Conservation (phyloP, 106 monocot genomes). For the Allium fistulosum region DNA sequence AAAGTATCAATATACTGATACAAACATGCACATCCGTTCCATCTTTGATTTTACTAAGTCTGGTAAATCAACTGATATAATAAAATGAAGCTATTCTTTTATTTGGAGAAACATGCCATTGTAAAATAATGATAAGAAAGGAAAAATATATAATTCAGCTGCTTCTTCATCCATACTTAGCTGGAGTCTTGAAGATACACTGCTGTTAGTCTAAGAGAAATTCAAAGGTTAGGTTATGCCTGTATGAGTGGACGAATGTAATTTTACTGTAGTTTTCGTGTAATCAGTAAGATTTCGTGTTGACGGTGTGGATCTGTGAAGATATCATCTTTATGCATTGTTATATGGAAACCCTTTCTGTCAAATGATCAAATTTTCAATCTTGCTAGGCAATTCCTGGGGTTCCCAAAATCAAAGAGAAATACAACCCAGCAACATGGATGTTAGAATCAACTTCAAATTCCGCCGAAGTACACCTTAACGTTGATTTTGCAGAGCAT, state of each 20-base stretch:
- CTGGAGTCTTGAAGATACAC: no score
- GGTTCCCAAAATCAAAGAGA: constrained; percentile 55
- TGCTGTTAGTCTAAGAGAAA: neutral
- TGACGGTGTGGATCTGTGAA: neutral
- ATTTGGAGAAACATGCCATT: neutral
- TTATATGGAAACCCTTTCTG: neutral
- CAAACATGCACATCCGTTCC: no score
- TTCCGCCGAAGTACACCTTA: constrained; percentile 39
- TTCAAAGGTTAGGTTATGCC: neutral
- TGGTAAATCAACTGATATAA: neutral
- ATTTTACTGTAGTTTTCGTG: no score
- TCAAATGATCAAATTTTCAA: no score
- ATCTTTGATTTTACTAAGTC: neutral
- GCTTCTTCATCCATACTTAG: no score
- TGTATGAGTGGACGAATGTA: no score
- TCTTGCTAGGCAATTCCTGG: constrained; percentile 56
- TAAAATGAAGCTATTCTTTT: neutral
- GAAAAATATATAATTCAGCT: no score
- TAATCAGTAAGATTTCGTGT: neutral
- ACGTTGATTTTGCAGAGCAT: constrained; percentile 51
- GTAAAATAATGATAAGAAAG: no score
- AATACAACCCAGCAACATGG: constrained; percentile 76
- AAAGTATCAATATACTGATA: neutral
- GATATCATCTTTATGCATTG: neutral
- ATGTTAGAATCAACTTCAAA: constrained; percentile 65